Percentiles rank a stretch among this genome's conserved stretches.
phyloP scores from a whole-genome alignment of 2,329 filamentous ascomycete species.

The Cladosporium sp. region DNA sequence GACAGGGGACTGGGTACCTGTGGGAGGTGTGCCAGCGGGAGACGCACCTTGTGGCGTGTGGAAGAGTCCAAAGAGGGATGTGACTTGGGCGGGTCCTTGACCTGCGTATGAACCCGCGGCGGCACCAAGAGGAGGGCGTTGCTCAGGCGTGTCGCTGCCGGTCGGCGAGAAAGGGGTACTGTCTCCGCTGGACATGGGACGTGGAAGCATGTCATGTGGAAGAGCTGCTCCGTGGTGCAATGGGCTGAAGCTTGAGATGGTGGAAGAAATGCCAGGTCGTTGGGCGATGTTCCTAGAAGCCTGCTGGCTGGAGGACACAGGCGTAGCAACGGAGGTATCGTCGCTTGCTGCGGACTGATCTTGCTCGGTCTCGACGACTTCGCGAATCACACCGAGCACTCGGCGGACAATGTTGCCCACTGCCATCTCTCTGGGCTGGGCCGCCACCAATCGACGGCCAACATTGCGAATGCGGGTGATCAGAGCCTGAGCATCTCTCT shows the following conservation, averaged over 20 bases:
- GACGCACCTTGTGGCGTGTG: constrained; percentile 57
- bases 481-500: constrained; percentile 68
- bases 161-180: background rate
- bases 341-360: constrained; percentile 54
- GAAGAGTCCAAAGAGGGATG: constrained; percentile 84
- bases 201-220: constrained; percentile 19
- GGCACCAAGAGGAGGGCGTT: constrained; percentile 59
- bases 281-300: constrained; percentile 19
- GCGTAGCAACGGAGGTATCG: constrained; percentile 54
- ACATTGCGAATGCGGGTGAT: constrained; percentile 75
- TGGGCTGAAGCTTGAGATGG: constrained; percentile 45
- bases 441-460: constrained; percentile 71
- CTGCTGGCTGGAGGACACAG: constrained; percentile 34
- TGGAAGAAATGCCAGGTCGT: constrained; percentile 29
- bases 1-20: constrained; percentile 26
- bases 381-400: constrained; percentile 83
- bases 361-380: constrained; percentile 79
- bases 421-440: constrained; percentile 84
- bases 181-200: constrained; percentile 9
- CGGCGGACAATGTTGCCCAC: constrained; percentile 92
- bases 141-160: constrained; percentile 12
- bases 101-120: constrained; percentile 59
- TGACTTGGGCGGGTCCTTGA: constrained; percentile 37
- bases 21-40: constrained; percentile 48
- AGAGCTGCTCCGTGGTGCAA: constrained; percentile 39